Evolutionary conservation across 78 protist genomes (phyloP).

Genomic region (Dictyostelium intermedium): DNA sequence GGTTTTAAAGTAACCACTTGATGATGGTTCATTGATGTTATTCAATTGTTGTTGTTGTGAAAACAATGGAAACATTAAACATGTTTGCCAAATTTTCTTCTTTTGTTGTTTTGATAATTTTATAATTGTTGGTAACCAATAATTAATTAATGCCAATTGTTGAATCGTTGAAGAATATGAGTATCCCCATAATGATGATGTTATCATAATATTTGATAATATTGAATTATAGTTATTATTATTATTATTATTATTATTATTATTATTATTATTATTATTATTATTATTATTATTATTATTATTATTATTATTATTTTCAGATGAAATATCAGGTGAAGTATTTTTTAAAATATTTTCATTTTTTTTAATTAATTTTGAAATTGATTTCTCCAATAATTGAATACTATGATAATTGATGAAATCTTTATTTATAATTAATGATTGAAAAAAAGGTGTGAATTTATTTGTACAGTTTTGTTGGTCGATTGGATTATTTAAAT

Average conservation of each 20-base stretch:
- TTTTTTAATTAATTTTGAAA: not conserved
- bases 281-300: not conserved
- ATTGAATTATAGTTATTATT: not conserved
- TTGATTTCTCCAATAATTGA: not conserved
- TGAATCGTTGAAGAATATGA: conserved; percentile 19
- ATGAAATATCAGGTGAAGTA: not conserved
- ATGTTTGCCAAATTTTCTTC: conserved; percentile 41
- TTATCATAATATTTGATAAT: conserved; percentile 4
- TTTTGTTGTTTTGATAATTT: conserved; percentile 1
- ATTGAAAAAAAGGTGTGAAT: not conserved
- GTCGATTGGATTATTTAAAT: not conserved
- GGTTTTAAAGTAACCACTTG: not conserved
- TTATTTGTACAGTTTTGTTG: not conserved
- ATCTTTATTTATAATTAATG: not conserved
- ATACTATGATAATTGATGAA: not conserved
- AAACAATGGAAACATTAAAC: conserved; percentile 5
- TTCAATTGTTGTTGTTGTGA: conserved; percentile 6
- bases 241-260: not conserved
- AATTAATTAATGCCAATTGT: conserved; percentile 1
- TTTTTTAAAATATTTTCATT: conserved; percentile 25
- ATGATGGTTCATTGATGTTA: not conserved
- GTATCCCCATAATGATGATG: conserved; percentile 35
- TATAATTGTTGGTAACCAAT: conserved; percentile 38
- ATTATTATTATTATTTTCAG: not conserved
- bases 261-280: not conserved